Evolutionary conservation across 2,329 filamentous ascomycete species (phyloP), one percentile per base, ranked within the genome.

Genomic region (Fusarium aywerte): DNA sequence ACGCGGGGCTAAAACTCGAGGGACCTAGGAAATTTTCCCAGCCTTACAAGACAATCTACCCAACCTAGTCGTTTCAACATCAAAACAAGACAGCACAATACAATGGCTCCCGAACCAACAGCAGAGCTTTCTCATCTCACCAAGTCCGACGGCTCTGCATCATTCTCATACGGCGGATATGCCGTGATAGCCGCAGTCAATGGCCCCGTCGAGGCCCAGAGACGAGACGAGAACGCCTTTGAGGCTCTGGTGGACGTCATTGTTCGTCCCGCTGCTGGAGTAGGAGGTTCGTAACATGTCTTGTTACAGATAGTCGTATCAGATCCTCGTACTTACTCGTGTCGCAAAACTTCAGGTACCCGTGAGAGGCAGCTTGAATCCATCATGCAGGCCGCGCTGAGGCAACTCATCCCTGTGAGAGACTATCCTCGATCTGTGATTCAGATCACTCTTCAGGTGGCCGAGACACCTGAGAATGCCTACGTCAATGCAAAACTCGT

Each of bases 211-310:
- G 96, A 99, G 81, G 92, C 95, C 16, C 89, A 89, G 71, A 88
- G 94, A 73, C 89, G 92, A 73, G 95, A 99, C 76, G 93, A 98
- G 78, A 88, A 96, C 69, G 91, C 96, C 9, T 94, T 97, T 78
- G 93, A 97, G 81, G 93, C 95, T 27, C 88, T 90, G 48, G 84
- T 99, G 68, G 96, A 98, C 79, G 92, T 99, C 58, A 89, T 95
- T 76, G 87, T 99, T 68, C 89, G 96, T 77, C 95, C 95, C 47
- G 90, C 91, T 33, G 89, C 90, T 67, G 94, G 94, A 16, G 89
- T 96, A 43, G 93, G 92, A 82, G 91, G 93, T 89, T 78, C 76
- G 85, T 39, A 29, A 56, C 51, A 52, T 42, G 18, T 45, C 12
- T 31, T 29, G 40, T 42, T 33, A 20, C 38, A 48, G 38, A 49